These are phyloP conservation scores for Ceratobasidium sp. DNA, from an alignment of 1,284 basidiomycete genomes.

Conservation along the genomic window DNA sequence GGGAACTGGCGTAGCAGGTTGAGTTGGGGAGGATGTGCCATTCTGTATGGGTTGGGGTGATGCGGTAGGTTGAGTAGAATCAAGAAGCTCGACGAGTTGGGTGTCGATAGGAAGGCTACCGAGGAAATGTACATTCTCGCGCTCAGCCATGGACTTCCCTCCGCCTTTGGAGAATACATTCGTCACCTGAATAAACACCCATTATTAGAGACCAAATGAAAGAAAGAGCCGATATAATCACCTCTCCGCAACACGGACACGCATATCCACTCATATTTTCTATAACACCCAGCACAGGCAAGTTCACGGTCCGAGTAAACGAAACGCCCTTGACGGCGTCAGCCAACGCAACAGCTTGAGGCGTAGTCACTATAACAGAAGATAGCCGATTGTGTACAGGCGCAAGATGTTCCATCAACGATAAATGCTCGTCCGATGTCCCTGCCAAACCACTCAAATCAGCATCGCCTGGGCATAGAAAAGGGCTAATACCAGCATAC, in stretches of 20 bases:
- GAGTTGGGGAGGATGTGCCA: not conserved
- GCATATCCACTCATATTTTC: conserved; percentile 99
- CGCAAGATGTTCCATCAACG: conserved; percentile 91
- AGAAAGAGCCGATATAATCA: no score
- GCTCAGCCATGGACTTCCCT: conserved; percentile 85
- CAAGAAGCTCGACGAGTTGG: conserved; percentile 88
- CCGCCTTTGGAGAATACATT: conserved; percentile 75
- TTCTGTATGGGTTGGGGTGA: conserved; percentile 9
- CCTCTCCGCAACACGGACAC: conserved; percentile 82
- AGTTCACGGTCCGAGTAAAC: conserved; percentile 87
- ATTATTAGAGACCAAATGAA: no score
- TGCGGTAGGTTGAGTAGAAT: conserved; percentile 67
- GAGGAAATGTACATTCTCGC: conserved; percentile 82
- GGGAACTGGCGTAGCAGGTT: not conserved
- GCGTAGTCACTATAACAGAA: conserved; percentile 94
- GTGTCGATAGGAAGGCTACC: conserved; percentile 96
- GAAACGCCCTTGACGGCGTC: conserved; percentile 97
- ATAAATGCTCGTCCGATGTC: conserved; percentile 99
- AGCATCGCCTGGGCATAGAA: conserved; percentile 4
- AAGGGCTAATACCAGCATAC: conserved; percentile 62
- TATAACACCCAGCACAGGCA: conserved; percentile 93
- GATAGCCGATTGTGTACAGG: conserved; percentile 80
- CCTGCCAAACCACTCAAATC: conserved; percentile 60
- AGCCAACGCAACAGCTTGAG: conserved; percentile 94
- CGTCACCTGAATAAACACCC: no score